Evolutionary conservation across 495 filamentous ascomycete genomes (phyloP).

Genomic region (Hypoxylon trugodes): DNA sequence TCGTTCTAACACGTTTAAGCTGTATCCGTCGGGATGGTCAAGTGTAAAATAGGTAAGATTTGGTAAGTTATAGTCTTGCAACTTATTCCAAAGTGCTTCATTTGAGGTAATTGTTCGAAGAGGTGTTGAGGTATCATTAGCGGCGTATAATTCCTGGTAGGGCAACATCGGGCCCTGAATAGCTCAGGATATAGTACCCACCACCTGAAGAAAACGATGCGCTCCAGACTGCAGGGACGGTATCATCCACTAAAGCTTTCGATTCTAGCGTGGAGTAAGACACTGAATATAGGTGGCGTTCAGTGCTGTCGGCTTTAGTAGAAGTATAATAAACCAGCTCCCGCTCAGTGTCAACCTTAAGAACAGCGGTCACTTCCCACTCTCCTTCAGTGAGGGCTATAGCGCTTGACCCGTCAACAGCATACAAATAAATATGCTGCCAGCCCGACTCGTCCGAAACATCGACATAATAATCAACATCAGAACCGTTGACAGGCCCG

Average conservation of each 20-base stretch:
- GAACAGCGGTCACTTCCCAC: conserved; percentile 62
- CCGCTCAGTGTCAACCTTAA: conserved; percentile 59
- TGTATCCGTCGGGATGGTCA: conserved; percentile 56
- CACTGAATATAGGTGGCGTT: conserved; percentile 64
- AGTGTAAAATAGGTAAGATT: conserved; percentile 58
- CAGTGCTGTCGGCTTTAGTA: conserved; percentile 62
- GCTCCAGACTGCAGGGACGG: conserved; percentile 56
- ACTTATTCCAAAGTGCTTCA: conserved; percentile 50
- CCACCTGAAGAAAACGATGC: conserved; percentile 63
- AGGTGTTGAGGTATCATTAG: conserved; percentile 52
- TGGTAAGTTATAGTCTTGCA: conserved; percentile 60
- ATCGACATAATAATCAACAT: conserved; percentile 60
- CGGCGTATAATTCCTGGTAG: conserved; percentile 62
- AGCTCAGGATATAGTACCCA: conserved; percentile 64
- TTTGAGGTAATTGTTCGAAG: conserved; percentile 62
- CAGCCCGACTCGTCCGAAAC: conserved; percentile 64
- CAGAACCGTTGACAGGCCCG: conserved; percentile 44
- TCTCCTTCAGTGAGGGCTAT: conserved; percentile 61
- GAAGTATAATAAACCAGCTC: conserved; percentile 63
- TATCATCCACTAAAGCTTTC: conserved; percentile 61
- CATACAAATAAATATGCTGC: conserved; percentile 64
- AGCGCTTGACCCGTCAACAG: conserved; percentile 54
- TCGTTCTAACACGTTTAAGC: conserved; percentile 57
- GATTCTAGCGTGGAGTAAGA: conserved; percentile 54
- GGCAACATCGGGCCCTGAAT: conserved; percentile 64